Conservation (phyloP, 108 stramenopile genomes). For the Poteriospumella lacustris region DNA sequence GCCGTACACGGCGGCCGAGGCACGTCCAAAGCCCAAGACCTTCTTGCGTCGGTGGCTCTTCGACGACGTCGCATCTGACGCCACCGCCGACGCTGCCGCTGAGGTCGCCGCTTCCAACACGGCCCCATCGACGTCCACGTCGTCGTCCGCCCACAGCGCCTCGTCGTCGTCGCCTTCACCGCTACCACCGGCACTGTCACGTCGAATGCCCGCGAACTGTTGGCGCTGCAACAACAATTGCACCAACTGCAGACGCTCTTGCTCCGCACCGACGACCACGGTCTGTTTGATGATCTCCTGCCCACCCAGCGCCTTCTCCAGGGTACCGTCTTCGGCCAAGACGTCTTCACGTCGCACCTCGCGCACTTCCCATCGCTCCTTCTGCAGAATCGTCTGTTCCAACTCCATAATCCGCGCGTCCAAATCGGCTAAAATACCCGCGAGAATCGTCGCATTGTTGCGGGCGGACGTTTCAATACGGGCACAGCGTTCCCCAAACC, state of each 20-base stretch:
- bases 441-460: conserved; percentile 36
- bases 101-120: too few species aligned
- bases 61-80: background rate
- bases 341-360: conserved; percentile 35
- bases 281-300: conserved; percentile 19
- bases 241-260: conserved; percentile 26
- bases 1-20: background rate
- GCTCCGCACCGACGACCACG: conserved; percentile 31
- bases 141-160: background rate
- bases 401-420: conserved; percentile 25
- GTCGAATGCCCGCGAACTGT: conserved; percentile 17
- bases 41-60: background rate
- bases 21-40: conserved; percentile 5
- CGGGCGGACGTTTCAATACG: conserved; percentile 30
- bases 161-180: background rate
- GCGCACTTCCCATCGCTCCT: conserved; percentile 33
- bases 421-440: conserved; percentile 20
- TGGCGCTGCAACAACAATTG: conserved; percentile 16
- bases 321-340: conserved; percentile 33
- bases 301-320: conserved; percentile 25
- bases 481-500: conserved; percentile 60
- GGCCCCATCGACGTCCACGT: too few species aligned
- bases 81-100: too few species aligned
- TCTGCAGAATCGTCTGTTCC: conserved; percentile 22
- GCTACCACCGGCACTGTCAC: background rate